Percentiles rank a stretch among this genome's conserved stretches.
phyloP scores from a whole-genome alignment of 768 basidiomycete genomes.

The Suillus brevipes region DNA sequence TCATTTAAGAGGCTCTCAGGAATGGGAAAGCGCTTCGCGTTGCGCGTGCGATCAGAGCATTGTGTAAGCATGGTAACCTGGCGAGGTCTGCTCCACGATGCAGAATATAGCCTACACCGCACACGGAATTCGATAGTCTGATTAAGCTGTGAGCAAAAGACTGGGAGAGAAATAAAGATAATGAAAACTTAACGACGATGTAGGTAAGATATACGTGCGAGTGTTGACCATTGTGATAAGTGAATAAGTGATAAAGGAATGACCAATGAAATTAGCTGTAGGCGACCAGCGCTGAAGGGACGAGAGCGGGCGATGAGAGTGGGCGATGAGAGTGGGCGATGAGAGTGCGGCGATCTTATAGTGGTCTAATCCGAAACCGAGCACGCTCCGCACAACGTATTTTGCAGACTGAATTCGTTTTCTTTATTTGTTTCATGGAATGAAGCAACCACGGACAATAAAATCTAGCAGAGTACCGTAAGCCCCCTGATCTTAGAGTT shows the following conservation, averaged over 20 bases:
- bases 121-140: conserved; percentile 4
- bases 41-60: background rate
- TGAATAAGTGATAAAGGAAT: no score
- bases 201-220: background rate
- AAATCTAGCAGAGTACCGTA: no score
- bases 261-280: no score
- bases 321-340: background rate
- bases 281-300: no score
- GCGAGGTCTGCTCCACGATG: background rate
- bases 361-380: background rate
- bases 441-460: no score
- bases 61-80: conserved; percentile 7
- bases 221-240: background rate
- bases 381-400: no score
- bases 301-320: no score
- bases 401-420: no score
- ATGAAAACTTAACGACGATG: background rate
- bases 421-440: no score
- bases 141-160: background rate
- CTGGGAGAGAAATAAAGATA: background rate
- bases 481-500: no score
- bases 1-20: conserved; percentile 9
- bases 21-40: conserved; percentile 1
- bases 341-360: background rate
- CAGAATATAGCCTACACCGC: conserved; percentile 9